Conservation (phyloP, 148 eudicot genomes). For the Dysphania ambrosioides region DNA sequence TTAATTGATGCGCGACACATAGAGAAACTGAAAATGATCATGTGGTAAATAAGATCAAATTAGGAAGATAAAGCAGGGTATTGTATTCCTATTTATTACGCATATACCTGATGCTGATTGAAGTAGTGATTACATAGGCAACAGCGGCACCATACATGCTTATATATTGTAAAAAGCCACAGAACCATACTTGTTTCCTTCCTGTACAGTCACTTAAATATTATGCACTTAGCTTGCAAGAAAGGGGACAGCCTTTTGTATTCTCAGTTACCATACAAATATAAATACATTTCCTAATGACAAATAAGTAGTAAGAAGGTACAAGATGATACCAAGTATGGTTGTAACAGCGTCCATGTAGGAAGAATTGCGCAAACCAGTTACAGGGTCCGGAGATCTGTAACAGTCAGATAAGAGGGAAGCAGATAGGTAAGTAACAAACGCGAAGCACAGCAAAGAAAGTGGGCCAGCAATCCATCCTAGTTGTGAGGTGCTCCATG, state of each 20-base stretch:
- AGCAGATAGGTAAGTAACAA: conserved; percentile 10
- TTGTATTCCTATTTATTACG: neutral
- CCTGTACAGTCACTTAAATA: conserved; percentile 22
- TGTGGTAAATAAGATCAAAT: neutral
- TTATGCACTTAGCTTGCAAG: neutral
- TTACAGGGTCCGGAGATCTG: conserved; percentile 19
- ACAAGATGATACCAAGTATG: conserved; percentile 10
- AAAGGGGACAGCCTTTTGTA: neutral
- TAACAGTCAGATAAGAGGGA: conserved; percentile 21
- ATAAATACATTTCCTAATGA: too few relatives aligned
- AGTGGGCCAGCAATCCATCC: conserved; percentile 29
- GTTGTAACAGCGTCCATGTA: conserved; percentile 9
- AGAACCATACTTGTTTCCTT: conserved; percentile 29
- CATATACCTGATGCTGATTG: conserved; percentile 32
- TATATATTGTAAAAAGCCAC: conserved; percentile 28
- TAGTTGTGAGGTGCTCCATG: conserved; percentile 26
- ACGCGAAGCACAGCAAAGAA: conserved; percentile 17
- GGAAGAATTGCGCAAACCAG: conserved; percentile 13
- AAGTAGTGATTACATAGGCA: conserved; percentile 36
- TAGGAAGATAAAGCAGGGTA: neutral
- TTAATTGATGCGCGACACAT: too few relatives aligned
- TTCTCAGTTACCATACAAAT: too few relatives aligned
- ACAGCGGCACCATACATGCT: conserved; percentile 32
- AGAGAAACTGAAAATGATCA: too few relatives aligned
- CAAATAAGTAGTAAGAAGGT: too few relatives aligned